A percentile compares a stretch with the other conserved stretches of the same genome.
Conservation (phyloP, 495 filamentous ascomycete species). For the Apiosordaria backusii region DNA sequence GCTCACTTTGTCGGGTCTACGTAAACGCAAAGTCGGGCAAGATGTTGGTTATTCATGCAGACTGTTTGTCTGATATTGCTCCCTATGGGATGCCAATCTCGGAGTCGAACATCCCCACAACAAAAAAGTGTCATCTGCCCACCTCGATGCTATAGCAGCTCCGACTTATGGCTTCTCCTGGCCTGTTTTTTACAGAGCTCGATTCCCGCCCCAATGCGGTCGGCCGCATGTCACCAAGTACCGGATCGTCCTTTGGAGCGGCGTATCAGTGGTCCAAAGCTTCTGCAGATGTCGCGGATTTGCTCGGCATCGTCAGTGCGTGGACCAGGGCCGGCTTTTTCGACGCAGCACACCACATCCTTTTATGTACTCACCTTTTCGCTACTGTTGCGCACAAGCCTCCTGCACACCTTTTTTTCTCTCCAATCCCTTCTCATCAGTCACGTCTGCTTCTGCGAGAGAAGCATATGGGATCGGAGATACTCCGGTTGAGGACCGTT, state of each 20-base stretch:
- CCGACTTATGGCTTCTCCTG: slow-evolving; percentile 13
- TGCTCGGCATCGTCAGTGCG: slow-evolving; percentile 29
- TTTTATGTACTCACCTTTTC: too few species aligned
- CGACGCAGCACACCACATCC: not conserved
- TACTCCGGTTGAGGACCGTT: slow-evolving; percentile 12
- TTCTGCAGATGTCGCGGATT: slow-evolving; percentile 12
- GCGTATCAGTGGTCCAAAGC: slow-evolving; percentile 1
- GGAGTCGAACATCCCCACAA: slow-evolving; percentile 16
- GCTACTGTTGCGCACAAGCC: not conserved
- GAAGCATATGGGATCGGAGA: slow-evolving; percentile 10
- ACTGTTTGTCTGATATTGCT: slow-evolving; percentile 1
- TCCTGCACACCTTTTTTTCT: slow-evolving; percentile 6
- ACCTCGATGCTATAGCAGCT: slow-evolving; percentile 18
- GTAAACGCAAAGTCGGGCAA: not conserved
- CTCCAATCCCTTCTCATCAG: slow-evolving; percentile 6
- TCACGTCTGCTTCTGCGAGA: slow-evolving; percentile 2
- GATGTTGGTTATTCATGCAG: not conserved
- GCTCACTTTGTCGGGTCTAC: not conserved
- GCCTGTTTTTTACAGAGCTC: slow-evolving; percentile 2
- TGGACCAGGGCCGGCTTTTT: slow-evolving; percentile 10
- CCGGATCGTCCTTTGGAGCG: slow-evolving; percentile 19
- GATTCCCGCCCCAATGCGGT: slow-evolving; percentile 12
- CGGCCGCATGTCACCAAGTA: slow-evolving; percentile 16
- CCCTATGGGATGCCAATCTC: not conserved
- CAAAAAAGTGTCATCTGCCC: slow-evolving; percentile 18